Evolutionary conservation across 208 protist genomes (phyloP).

Genomic region (Trypanosoma lewisi): DNA sequence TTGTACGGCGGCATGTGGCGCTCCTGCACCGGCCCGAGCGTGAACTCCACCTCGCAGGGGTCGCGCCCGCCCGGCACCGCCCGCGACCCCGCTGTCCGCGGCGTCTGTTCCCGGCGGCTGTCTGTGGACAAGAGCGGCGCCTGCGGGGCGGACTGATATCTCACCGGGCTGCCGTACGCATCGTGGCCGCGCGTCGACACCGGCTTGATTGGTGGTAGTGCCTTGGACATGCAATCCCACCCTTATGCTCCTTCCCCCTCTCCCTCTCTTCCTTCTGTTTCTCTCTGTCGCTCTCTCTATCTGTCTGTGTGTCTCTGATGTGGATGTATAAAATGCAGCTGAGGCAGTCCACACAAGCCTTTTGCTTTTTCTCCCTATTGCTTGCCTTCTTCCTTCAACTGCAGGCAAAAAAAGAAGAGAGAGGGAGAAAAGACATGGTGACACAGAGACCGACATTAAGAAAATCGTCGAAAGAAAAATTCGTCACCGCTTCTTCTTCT

Average conservation of each 20-base stretch:
- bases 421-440: too few relatives aligned
- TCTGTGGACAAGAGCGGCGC: neutral
- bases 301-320: constrained; percentile 3
- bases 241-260: neutral
- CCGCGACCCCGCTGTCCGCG: neutral
- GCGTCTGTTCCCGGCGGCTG: neutral
- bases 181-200: neutral
- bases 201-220: constrained; percentile 19
- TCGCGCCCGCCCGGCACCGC: neutral
- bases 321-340: neutral
- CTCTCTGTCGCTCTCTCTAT: neutral
- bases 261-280: neutral
- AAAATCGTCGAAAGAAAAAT: too few relatives aligned
- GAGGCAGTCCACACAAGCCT: neutral
- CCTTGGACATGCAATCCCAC: constrained; percentile 21
- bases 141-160: neutral
- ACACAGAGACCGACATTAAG: too few relatives aligned
- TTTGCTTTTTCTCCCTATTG: neutral
- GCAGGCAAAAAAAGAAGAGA: too few relatives aligned
- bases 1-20: constrained; percentile 74
- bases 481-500: too few relatives aligned
- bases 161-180: neutral
- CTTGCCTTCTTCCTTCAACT: neutral
- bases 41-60: constrained; percentile 50
- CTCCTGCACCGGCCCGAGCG: constrained; percentile 67